Conservation (phyloP, 2,329 filamentous ascomycete genomes). For the Pyrenochaeta sp. region DNA sequence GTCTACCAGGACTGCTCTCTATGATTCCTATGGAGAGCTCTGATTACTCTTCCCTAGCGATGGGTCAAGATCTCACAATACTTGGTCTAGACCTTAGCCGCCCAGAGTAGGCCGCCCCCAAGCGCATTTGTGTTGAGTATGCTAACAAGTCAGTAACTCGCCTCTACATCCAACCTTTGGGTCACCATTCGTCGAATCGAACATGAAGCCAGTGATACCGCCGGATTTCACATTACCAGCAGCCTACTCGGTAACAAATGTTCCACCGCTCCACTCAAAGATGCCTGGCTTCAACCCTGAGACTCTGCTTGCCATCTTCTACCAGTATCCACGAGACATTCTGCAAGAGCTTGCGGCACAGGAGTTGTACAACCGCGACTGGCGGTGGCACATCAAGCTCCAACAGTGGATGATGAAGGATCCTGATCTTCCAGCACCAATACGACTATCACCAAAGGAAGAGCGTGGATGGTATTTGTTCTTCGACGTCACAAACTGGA, state of each 20-base stretch:
- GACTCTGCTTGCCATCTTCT: constrained; percentile 74
- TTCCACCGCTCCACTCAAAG: constrained; percentile 66
- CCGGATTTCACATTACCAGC: constrained; percentile 69
- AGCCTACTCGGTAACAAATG: constrained; percentile 72
- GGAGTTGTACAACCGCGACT: constrained; percentile 63
- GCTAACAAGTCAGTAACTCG: constrained; percentile 49
- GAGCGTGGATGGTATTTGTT: constrained; percentile 63
- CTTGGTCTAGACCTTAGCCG: constrained; percentile 70
- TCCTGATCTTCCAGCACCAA: constrained; percentile 52
- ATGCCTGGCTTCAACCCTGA: constrained; percentile 68
- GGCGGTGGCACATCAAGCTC: constrained; percentile 63
- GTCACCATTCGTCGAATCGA: constrained; percentile 67
- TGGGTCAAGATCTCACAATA: constrained; percentile 70
- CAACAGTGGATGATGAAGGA: constrained; percentile 65
- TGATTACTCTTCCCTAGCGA: constrained; percentile 59
- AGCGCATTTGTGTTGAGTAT: background rate
- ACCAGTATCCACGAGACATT: constrained; percentile 70
- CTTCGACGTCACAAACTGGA: constrained; percentile 62
- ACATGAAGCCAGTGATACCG: constrained; percentile 63
- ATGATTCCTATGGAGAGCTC: constrained; percentile 64
- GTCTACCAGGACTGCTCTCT: constrained; percentile 65
- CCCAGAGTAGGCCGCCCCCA: constrained; percentile 63
- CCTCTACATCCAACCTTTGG: constrained; percentile 70
- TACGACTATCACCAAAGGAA: constrained; percentile 54
- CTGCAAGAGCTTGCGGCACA: constrained; percentile 71